phyloP scores from a whole-genome alignment of 2,329 filamentous ascomycete genomes.

The Aspergillus spinulosporus region DNA sequence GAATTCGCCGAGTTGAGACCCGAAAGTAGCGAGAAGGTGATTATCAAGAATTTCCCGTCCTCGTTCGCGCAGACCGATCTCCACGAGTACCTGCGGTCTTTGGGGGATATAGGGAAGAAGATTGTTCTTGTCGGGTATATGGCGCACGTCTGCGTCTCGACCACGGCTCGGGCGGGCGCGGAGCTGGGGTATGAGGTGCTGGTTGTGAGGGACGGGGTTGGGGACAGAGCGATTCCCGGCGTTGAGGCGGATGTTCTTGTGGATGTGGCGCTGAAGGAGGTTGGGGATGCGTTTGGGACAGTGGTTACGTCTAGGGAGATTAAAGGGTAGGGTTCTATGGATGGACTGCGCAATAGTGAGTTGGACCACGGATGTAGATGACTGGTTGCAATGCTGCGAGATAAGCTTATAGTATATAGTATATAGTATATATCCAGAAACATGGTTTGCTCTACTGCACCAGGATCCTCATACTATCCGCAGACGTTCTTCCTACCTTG shows the following conservation, averaged over 20 bases:
- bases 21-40: slow-evolving; percentile 55
- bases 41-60: slow-evolving; percentile 60
- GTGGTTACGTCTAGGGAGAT: slow-evolving; percentile 54
- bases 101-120: slow-evolving; percentile 36
- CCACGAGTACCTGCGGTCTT: slow-evolving; percentile 53
- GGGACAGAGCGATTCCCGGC: slow-evolving; percentile 67
- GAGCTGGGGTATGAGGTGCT: slow-evolving; percentile 66
- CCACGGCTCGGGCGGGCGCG: slow-evolving; percentile 61
- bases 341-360: too few species aligned
- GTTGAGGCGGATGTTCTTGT: slow-evolving; percentile 53
- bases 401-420: too few species aligned
- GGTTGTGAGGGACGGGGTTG: slow-evolving; percentile 62
- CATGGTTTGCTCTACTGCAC: too few species aligned
- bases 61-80: slow-evolving; percentile 63
- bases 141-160: slow-evolving; percentile 64
- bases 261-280: slow-evolving; percentile 56
- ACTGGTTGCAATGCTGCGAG: too few species aligned
- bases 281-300: slow-evolving; percentile 65
- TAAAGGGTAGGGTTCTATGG: not conserved
- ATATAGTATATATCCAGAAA: too few species aligned
- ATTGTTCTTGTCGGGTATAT: slow-evolving; percentile 44
- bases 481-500: too few species aligned
- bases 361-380: too few species aligned
- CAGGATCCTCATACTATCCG: too few species aligned
- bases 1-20: slow-evolving; percentile 63